These are phyloP conservation scores for Blastobotrys ciferrii DNA, from an alignment of 1,139 yeast genomes.

Conservation along the genomic window DNA sequence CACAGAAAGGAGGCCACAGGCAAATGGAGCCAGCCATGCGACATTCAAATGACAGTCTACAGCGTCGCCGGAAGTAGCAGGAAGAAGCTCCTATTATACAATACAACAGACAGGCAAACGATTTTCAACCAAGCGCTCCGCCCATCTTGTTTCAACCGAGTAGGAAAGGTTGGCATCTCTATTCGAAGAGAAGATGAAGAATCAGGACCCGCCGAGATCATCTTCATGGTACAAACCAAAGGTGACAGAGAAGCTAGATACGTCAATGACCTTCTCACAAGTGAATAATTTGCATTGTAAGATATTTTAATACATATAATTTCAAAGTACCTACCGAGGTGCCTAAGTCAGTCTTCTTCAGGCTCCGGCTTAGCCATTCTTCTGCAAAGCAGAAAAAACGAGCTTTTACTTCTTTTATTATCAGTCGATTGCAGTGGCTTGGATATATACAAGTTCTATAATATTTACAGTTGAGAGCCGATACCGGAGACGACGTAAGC, in stretches of 20 bases:
- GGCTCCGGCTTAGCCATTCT: too few species aligned
- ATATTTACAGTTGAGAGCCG: background rate
- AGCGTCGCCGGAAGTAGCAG: constrained; percentile 23
- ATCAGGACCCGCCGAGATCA: constrained; percentile 19
- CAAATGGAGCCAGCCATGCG: constrained; percentile 25
- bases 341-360: too few species aligned
- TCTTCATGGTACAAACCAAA: constrained; percentile 33
- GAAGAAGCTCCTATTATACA: constrained; percentile 16
- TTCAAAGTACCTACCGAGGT: too few species aligned
- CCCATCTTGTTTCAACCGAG: constrained; percentile 24
- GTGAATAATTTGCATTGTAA: constrained; percentile 16
- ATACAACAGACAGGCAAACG: constrained; percentile 17
- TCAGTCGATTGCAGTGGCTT: too few species aligned
- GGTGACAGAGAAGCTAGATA: constrained; percentile 32
- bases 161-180: constrained; percentile 30
- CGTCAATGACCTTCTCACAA: constrained; percentile 28
- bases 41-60: constrained; percentile 26
- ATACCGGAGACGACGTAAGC: constrained; percentile 61
- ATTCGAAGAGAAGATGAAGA: constrained; percentile 23
- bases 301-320: background rate
- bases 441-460: constrained; percentile 2
- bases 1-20: constrained; percentile 23
- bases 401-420: background rate
- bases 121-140: constrained; percentile 24
- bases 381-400: too few species aligned